Base-by-base conservation (phyloP, 2,329 filamentous ascomycete species). In the Aspergillus fumigatiaffinis region DNA sequence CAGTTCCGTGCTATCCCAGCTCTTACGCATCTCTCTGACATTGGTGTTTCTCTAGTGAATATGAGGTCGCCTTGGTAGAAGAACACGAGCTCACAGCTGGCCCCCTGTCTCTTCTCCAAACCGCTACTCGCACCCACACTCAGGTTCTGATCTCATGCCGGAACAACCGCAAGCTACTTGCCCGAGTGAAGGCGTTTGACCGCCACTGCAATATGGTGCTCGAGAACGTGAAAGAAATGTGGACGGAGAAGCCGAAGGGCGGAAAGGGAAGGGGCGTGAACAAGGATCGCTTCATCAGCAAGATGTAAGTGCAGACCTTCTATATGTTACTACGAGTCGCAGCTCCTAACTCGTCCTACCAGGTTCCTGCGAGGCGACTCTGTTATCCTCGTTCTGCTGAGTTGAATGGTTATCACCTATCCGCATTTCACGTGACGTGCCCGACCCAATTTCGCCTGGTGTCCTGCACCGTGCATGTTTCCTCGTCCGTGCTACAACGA, bases 181-280 rank as follows among this genome's bases (percentile, higher is more conserved):
- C 93, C 52, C 89, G 94, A 63, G 93, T 99, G 71, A 99, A 99
- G 82, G 94, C 94, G 6, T 99, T 99, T 75, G 94, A 99, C 78
- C 85, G 94, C 60, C 94, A 99, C 79, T 97, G 92, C 85, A 99
- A 99, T 80, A 97, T 99, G 94, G 90, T 96, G 3, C 82, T 97
- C 50, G 92, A 96, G 81, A 96, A 96, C 67, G 92, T 95, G 47
- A 95, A 95, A 83, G 94, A 99, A 80, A 97, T 99, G 93, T 99
- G 94, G 94, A 97, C 92, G 9, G 94, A 99, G 80, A 94, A 90
- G 55, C 92, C 93, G 51, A 83, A 90, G 70, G 87, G 89, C 23
- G 88, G 87, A 64, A 93, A 93, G 64, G 94, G 93, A 81, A 92
- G 92, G 79, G 92, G 92, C 55, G 91, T 97, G 61, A 99, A 99